Conservation (phyloP, 1,284 basidiomycete genomes). For the Salmacisia buchloeana region DNA sequence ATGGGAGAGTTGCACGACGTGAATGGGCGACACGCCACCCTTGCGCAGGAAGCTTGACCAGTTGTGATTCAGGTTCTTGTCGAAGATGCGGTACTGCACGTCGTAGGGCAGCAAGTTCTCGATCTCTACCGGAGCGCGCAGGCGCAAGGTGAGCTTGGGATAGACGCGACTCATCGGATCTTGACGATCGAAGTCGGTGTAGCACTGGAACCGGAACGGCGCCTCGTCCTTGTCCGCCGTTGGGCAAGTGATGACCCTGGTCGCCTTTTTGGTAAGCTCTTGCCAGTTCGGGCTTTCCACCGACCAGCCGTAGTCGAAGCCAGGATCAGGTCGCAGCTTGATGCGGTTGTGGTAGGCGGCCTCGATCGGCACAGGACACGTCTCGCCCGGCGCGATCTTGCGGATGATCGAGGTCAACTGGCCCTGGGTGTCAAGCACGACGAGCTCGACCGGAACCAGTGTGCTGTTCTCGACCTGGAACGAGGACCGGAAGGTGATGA, state of each 20-base stretch:
- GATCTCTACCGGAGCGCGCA: constrained; percentile 91
- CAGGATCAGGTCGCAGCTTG: constrained; percentile 86
- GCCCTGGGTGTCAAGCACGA: constrained; percentile 77
- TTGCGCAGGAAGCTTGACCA: constrained; percentile 81
- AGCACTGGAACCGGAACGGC: constrained; percentile 91
- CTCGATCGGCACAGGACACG: constrained; percentile 85
- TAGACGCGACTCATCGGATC: constrained; percentile 60
- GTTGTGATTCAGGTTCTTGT: constrained; percentile 83
- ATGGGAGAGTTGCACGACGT: constrained; percentile 91
- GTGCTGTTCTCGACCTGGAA: constrained; percentile 90
- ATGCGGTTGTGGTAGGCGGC: constrained; percentile 78
- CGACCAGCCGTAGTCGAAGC: constrained; percentile 92
- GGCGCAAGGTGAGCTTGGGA: constrained; percentile 74
- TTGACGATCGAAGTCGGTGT: constrained; percentile 71
- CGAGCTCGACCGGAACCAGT: constrained; percentile 85
- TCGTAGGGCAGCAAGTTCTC: constrained; percentile 96
- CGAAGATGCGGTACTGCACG: constrained; percentile 86
- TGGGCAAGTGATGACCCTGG: constrained; percentile 77
- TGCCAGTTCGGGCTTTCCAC: constrained; percentile 78
- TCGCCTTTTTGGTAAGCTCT: constrained; percentile 69
- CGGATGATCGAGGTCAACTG: constrained; percentile 74
- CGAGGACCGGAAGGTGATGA: constrained; percentile 89
- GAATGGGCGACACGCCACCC: constrained; percentile 92
- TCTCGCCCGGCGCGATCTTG: constrained; percentile 83
- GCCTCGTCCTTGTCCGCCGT: constrained; percentile 77